phyloP scores from a whole-genome alignment of 2,329 filamentous ascomycete species.

The Trichoderma koningiopsis region DNA sequence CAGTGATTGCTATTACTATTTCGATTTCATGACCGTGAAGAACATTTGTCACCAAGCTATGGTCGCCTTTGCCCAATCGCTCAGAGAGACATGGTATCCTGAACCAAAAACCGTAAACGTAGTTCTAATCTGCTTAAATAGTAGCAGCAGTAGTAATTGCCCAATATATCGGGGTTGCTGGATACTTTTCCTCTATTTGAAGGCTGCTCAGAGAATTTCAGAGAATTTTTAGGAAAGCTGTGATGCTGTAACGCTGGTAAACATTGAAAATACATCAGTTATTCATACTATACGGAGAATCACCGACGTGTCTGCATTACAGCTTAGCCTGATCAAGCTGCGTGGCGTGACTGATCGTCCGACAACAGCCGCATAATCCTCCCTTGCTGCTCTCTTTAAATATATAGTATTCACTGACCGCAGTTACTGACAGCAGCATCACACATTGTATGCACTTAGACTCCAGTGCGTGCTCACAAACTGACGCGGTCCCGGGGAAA shows the following conservation, averaged over 20 bases:
- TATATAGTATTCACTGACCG: background rate
- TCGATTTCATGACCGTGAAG: too few species aligned
- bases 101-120: too few species aligned
- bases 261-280: background rate
- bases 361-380: background rate
- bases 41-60: too few species aligned
- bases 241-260: background rate
- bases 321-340: constrained; percentile 2
- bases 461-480: background rate
- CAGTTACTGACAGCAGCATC: background rate
- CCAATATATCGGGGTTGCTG: too few species aligned
- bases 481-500: background rate
- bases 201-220: too few species aligned
- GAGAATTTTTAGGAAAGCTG: background rate
- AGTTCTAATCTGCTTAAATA: too few species aligned
- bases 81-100: too few species aligned
- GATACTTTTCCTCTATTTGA: too few species aligned
- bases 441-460: background rate
- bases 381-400: background rate
- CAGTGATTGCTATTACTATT: too few species aligned
- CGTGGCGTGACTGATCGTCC: constrained; percentile 11
- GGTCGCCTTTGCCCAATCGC: too few species aligned
- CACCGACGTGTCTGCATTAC: background rate
- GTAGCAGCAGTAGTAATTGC: too few species aligned
- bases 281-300: background rate